Percentiles rank a stretch among this genome's conserved stretches.
These are phyloP conservation scores for Myriosclerotinia curreyana DNA, from an alignment of 2,329 filamentous ascomycete genomes.

Conservation along the genomic window DNA sequence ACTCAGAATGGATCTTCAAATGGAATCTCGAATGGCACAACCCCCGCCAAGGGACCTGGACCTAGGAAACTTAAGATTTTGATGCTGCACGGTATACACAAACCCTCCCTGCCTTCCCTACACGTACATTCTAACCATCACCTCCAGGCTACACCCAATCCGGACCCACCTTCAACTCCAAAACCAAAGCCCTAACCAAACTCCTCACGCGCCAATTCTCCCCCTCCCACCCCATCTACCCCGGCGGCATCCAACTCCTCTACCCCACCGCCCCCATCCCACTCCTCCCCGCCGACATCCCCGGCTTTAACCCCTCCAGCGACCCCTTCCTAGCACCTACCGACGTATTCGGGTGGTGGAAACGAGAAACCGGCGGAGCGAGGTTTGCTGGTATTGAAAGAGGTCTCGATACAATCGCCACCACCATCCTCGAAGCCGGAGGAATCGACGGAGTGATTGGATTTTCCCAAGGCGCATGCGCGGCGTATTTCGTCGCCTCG, in stretches of 20 bases:
- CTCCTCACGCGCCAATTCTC: constrained; percentile 47
- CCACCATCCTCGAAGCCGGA: constrained; percentile 58
- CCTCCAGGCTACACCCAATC: constrained; percentile 86
- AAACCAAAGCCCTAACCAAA: constrained; percentile 73
- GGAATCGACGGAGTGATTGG: constrained; percentile 77
- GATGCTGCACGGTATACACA: constrained; percentile 66
- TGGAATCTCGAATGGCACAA: constrained; percentile 3
- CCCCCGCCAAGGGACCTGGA: constrained; percentile 1
- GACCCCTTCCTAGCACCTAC: constrained; percentile 44
- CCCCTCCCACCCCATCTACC: constrained; percentile 47
- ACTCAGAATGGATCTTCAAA: background rate
- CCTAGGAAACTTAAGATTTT: constrained; percentile 57
- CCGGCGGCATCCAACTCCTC: constrained; percentile 50
- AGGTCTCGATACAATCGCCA: constrained; percentile 62
- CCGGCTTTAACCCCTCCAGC: constrained; percentile 54
- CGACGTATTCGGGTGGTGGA: constrained; percentile 79
- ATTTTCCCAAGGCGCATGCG: constrained; percentile 76
- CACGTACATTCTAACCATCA: background rate
- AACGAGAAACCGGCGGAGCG: constrained; percentile 59
- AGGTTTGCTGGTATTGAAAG: constrained; percentile 68
- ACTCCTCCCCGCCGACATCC: constrained; percentile 64
- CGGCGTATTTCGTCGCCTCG: constrained; percentile 68
- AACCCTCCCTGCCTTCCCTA: constrained; percentile 1
- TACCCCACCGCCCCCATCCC: constrained; percentile 69
- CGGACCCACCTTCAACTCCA: constrained; percentile 77